Percentiles rank a stretch among this genome's conserved stretches.
Evolutionary conservation across 768 basidiomycete genomes (phyloP).

Genomic region (Pleurotus platypus): DNA sequence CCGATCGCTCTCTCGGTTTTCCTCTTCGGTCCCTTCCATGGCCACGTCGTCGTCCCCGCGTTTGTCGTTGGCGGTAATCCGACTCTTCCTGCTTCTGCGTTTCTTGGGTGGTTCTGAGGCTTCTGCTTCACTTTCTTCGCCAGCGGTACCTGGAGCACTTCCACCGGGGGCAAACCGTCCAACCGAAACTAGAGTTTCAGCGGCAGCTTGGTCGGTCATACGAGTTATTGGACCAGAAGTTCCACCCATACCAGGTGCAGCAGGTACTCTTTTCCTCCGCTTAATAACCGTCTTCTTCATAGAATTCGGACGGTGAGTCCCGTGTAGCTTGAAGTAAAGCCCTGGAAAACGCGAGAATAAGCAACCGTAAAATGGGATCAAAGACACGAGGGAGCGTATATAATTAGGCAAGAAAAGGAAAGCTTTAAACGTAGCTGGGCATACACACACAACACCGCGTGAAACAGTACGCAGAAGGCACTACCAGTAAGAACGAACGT

Average conservation of each 20-base stretch:
- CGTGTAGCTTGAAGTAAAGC: conserved; percentile 97
- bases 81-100: conserved; percentile 48
- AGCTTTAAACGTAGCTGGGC: conserved; percentile 2
- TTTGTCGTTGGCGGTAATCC: conserved; percentile 3
- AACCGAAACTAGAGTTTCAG: conserved; percentile 84
- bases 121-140: conserved; percentile 41
- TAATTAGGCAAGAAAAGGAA: conserved; percentile 6
- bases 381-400: not conserved
- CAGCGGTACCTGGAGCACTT: conserved; percentile 23
- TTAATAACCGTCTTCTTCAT: conserved; percentile 99
- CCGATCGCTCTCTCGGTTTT: conserved; percentile 18
- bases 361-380: conserved; percentile 11
- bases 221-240: conserved; percentile 26
- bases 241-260: conserved; percentile 54
- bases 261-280: conserved; percentile 94
- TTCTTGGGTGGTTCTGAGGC: conserved; percentile 47
- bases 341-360: conserved; percentile 44
- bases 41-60: conserved; percentile 43
- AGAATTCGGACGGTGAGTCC: conserved; percentile 92
- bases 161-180: conserved; percentile 46
- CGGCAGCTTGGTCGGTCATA: conserved; percentile 83
- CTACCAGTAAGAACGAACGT: conserved; percentile 1
- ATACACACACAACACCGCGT: not conserved
- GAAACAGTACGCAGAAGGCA: conserved; percentile 10
- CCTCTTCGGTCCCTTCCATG: conserved; percentile 40